These are phyloP conservation scores for Tinospora cordifolia DNA, from an alignment of 164 flowering plant genomes.

Conservation along the genomic window DNA sequence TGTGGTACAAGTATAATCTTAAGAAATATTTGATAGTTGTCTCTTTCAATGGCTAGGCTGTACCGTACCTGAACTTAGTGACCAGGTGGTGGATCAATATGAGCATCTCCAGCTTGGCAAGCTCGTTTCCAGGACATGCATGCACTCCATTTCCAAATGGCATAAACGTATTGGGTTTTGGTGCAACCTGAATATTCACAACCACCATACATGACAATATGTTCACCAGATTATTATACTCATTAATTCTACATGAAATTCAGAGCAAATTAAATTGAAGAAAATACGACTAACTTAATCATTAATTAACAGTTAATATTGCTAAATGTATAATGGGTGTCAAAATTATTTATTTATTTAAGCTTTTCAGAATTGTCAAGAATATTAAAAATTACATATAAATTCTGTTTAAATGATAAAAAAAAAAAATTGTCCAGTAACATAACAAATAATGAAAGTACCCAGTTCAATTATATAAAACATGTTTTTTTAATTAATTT, in stretches of 20 bases:
- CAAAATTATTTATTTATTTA: too few relatives aligned
- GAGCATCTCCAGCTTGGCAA: conserved; percentile 65
- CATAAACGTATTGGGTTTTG: conserved; percentile 60
- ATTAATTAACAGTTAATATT: too few relatives aligned
- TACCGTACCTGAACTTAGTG: conserved; percentile 47
- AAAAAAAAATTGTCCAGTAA: too few relatives aligned
- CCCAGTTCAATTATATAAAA: too few relatives aligned
- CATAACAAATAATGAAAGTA: too few relatives aligned
- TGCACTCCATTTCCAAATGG: conserved; percentile 70
- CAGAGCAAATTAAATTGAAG: too few relatives aligned
- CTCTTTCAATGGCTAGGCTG: not conserved
- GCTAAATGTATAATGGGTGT: too few relatives aligned
- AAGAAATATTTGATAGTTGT: not conserved
- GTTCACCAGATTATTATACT: not conserved
- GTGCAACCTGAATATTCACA: conserved; percentile 37
- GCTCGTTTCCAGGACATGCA: conserved; percentile 68
- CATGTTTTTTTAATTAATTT: not conserved
- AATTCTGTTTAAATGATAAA: too few relatives aligned
- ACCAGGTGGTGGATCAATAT: conserved; percentile 47
- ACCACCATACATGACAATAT: not conserved
- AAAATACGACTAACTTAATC: too few relatives aligned
- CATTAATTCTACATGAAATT: not conserved
- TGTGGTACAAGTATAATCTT: not conserved
- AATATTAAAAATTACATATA: too few relatives aligned
- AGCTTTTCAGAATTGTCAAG: too few relatives aligned